Conservation (phyloP, 2,329 filamentous ascomycete species). For the Microsporum audouinii region DNA sequence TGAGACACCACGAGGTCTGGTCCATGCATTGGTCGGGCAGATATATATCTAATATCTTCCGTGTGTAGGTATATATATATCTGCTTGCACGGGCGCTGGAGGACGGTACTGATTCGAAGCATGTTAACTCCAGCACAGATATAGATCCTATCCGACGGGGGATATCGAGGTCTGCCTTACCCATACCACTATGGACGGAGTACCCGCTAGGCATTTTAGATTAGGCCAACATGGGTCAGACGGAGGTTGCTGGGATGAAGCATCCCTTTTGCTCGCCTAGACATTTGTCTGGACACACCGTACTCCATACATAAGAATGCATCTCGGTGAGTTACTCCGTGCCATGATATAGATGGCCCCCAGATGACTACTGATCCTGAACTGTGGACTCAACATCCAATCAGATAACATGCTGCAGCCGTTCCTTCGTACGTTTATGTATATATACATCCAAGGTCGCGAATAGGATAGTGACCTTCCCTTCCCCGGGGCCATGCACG, state of each 20-base stretch:
- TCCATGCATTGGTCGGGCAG: neutral
- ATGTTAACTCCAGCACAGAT: neutral
- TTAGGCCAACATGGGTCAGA: neutral
- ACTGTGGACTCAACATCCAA: neutral
- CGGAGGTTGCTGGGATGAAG: neutral
- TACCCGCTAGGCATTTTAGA: neutral
- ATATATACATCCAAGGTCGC: neutral
- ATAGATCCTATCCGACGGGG: neutral
- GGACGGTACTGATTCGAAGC: neutral
- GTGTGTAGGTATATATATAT: neutral
- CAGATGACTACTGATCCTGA: neutral
- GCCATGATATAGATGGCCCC: neutral
- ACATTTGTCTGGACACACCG: too few relatives aligned
- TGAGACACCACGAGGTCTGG: conserved; percentile 2
- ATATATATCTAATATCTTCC: neutral
- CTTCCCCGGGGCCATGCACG: neutral
- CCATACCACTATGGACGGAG: too few relatives aligned
- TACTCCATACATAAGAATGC: too few relatives aligned
- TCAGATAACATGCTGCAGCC: neutral
- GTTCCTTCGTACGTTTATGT: too few relatives aligned
- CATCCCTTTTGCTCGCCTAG: too few relatives aligned
- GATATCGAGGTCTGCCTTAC: neutral
- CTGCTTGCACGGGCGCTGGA: neutral
- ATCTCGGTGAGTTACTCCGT: neutral
- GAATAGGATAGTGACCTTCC: neutral